A percentile compares a stretch with the other conserved stretches of the same genome.
phyloP scores from a whole-genome alignment of 306 rosid species.

The Rosa chinensis region DNA sequence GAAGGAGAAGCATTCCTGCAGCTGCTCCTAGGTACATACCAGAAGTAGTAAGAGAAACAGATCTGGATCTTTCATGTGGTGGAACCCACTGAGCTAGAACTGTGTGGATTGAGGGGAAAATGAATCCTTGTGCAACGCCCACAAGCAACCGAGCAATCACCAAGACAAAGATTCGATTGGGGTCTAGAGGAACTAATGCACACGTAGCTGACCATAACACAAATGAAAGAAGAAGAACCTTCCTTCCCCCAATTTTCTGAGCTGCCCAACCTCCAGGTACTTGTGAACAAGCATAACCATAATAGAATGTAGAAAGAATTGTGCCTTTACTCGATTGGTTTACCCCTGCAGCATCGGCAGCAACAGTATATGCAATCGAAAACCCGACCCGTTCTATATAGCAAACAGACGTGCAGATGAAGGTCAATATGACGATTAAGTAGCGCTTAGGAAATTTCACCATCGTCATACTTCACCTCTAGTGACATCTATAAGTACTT shows the following conservation, averaged over 20 bases:
- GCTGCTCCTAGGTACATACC: constrained; percentile 98
- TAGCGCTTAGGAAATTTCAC: constrained; percentile 65
- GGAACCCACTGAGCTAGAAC: constrained; percentile 99
- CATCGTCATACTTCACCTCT: constrained; percentile 37
- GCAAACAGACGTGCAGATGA: constrained; percentile 87
- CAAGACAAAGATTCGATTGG: constrained; percentile 49
- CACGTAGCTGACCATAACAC: constrained; percentile 84
- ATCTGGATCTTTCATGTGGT: constrained; percentile 92
- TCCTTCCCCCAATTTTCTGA: constrained; percentile 83
- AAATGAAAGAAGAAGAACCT: constrained; percentile 79
- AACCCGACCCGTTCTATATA: constrained; percentile 93
- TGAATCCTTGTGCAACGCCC: constrained; percentile 93
- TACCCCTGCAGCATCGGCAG: constrained; percentile 73
- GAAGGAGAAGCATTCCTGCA: constrained; percentile 80
- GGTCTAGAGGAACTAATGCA: constrained; percentile 78
- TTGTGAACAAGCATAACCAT: constrained; percentile 95
- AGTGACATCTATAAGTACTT: constrained; percentile 3
- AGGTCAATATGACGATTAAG: constrained; percentile 79
- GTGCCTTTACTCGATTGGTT: constrained; percentile 84
- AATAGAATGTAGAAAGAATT: constrained; percentile 85
- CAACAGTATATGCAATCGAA: constrained; percentile 88
- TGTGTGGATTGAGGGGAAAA: constrained; percentile 93
- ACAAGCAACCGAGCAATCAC: constrained; percentile 86
- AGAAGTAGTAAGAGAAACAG: constrained; percentile 89
- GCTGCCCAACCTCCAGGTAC: constrained; percentile 98